Conservation (phyloP, 2,329 filamentous ascomycete species). For the Fusarium sp. region DNA sequence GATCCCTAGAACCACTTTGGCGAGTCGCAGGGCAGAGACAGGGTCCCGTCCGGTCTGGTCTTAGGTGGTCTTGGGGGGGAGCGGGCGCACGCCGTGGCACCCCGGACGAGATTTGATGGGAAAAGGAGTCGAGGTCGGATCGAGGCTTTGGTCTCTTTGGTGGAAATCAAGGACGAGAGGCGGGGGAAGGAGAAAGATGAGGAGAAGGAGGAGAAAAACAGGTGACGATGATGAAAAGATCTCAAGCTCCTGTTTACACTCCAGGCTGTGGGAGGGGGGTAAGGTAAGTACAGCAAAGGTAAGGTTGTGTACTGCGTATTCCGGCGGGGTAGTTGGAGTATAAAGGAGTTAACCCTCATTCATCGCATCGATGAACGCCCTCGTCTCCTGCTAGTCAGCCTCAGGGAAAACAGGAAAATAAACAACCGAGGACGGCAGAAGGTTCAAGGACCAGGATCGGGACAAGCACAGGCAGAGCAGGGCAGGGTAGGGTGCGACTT, state of each 20-base stretch:
- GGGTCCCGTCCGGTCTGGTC: conserved; percentile 4
- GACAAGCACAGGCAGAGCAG: conserved; percentile 7
- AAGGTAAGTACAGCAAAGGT: background rate
- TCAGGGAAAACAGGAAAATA: conserved; percentile 21
- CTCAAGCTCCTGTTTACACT: background rate
- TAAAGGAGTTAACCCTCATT: conserved; percentile 2
- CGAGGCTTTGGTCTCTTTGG: background rate
- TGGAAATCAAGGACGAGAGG: background rate
- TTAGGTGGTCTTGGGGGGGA: background rate
- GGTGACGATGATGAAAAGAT: conserved; percentile 6
- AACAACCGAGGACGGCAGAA: conserved; percentile 1
- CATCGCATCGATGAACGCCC: background rate
- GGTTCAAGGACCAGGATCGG: conserved; percentile 13
- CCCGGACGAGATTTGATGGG: conserved; percentile 14
- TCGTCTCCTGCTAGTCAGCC: background rate
- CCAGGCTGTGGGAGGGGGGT: background rate
- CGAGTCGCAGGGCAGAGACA: conserved; percentile 26
- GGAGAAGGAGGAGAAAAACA: background rate
- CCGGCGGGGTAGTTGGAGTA: conserved; percentile 14
- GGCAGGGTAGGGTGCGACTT: conserved; percentile 1
- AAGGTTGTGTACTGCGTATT: conserved; percentile 1
- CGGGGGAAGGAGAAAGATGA: background rate
- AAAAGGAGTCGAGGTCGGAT: conserved; percentile 11
- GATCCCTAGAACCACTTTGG: conserved; percentile 18
- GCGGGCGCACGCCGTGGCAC: conserved; percentile 26